These are phyloP conservation scores for Pouteria glomerata DNA, from an alignment of 148 eudicot species.

Conservation along the genomic window DNA sequence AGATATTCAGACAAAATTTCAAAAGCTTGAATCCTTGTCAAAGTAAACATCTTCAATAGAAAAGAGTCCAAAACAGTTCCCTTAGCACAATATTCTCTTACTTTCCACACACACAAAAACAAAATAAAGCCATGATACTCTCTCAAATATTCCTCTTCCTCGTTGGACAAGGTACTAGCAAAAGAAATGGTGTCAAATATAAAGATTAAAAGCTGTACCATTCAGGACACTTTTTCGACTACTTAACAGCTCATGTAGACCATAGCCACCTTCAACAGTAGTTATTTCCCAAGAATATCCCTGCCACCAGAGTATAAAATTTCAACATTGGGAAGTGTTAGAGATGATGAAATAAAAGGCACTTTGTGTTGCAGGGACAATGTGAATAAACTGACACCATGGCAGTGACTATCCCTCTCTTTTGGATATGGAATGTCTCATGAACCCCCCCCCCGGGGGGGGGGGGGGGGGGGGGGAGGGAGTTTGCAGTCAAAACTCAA, in stretches of 20 bases:
- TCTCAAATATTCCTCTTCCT: neutral
- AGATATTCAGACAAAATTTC: neutral
- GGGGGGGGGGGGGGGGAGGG: too few relatives aligned
- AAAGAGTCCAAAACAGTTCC: neutral
- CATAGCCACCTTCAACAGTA: slow-evolving; percentile 93
- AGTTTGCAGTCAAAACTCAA: neutral
- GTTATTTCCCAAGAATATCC: slow-evolving; percentile 98
- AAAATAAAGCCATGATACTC: too few relatives aligned
- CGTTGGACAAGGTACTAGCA: neutral
- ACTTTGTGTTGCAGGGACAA: neutral
- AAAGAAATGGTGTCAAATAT: neutral
- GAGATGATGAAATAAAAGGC: neutral
- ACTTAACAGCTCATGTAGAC: slow-evolving; percentile 68
- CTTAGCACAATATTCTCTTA: too few relatives aligned
- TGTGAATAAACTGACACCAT: slow-evolving; percentile 1
- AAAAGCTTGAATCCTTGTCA: neutral
- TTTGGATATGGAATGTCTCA: neutral
- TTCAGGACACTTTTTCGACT: slow-evolving; percentile 69
- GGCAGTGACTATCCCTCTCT: neutral
- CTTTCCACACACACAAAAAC: too few relatives aligned
- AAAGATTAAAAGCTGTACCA: slow-evolving; percentile 38
- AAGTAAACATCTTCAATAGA: neutral
- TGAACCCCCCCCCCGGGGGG: too few relatives aligned
- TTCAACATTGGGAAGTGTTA: slow-evolving; percentile 3
- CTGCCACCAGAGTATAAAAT: slow-evolving; percentile 31